Base-by-base conservation (phyloP, 164 flowering plant species). In the Akebia trifoliata region DNA sequence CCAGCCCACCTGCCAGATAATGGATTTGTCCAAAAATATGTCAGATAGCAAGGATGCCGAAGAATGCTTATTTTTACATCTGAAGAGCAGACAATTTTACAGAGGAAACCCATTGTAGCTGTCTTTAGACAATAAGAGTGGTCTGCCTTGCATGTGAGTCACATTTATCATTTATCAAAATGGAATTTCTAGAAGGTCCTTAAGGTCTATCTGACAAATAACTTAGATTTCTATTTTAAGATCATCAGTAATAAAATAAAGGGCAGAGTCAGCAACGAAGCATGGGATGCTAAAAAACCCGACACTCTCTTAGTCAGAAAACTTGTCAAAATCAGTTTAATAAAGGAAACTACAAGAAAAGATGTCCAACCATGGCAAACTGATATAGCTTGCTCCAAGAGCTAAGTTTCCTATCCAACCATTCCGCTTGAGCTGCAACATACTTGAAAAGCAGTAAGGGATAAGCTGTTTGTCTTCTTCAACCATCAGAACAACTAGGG, bases 381-480 rank as follows among this genome's bases (percentile, higher is more conserved):
- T 72, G 50, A 89, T 93, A 65, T 93, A 93, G 76, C 98, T 93
- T 45, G 87, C 83, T 68, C 98, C 98, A 4, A 93, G 78, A 49
- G 97, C 95, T 72, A 84, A 89, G 73, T 93, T 93, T 59, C 98
- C 98, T 55, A 84, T 78, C 97, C 98, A 93, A 54, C 97, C 98
- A 74, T 93, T 87, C 69, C 85, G 94, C 75, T 93, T 89, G 61
- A 93, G 94, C 98, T 93, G 86, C 69, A 78, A 54, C 21, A 66
- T 35, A 48, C 56, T 10, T 32, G 34, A 36, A 47, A 28, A 36
- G 0, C 29, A 38, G 45, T 43, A 11, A 61, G 32, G 25, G 26
- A 12, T 26, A 47, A 50, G 28, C 15, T 35, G 12, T 37, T 52
- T 14, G 15, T 12, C 44, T 54, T 4, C 8, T 17, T 25, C 10